Base-by-base conservation (phyloP, 2,329 filamentous ascomycete genomes). In the Epichloe coenophiala region DNA sequence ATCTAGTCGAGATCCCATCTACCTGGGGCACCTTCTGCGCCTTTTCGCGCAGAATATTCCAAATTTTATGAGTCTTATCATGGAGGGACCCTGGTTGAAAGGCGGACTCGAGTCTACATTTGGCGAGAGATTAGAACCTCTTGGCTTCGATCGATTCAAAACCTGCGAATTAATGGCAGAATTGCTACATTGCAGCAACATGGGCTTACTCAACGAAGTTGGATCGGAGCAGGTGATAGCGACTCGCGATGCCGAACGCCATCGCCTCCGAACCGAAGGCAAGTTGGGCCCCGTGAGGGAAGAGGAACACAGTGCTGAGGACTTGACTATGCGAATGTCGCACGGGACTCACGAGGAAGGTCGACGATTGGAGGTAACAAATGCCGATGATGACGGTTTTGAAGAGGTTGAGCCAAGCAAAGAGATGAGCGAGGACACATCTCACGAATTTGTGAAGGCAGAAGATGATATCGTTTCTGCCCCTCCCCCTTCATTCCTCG, bases 141-240 rank as follows among this genome's bases (percentile, higher is more conserved):
- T 98, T 9, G 93, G 93, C 2, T 98, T 98, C 63, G 93, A 98
- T 67, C 79, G 93, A 19, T 98, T 98, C 74, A 98, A 98, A 73
- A 97, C 93, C 0, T 98, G 93, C 66, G 93, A 98, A 68, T 75
- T 98, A 53, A 97, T 98, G 93, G 93, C 93, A 1, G 93, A 98
- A 67, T 74, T 98, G 43, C 71, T 98, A 39, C 93, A 98, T 67
- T 98, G 93, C 68, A 97, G 91, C 65, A 98, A 98, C 64, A 98
- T 98, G 93, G 90, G 87, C 5, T 73, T 98, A 37, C 72, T 98
- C 57, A 98, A 98, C 63, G 90, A 97, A 64, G 74, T 81, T 9
- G 93, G 91, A 35, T 90, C 89, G 11, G 90, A 98, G 63, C 83
- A 88, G 56, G 81, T 95, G 56, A 88, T 97, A 53, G 81, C 77